Evolutionary conservation across 805 yeast species (phyloP).

Genomic region (Peterozyma toletana): DNA sequence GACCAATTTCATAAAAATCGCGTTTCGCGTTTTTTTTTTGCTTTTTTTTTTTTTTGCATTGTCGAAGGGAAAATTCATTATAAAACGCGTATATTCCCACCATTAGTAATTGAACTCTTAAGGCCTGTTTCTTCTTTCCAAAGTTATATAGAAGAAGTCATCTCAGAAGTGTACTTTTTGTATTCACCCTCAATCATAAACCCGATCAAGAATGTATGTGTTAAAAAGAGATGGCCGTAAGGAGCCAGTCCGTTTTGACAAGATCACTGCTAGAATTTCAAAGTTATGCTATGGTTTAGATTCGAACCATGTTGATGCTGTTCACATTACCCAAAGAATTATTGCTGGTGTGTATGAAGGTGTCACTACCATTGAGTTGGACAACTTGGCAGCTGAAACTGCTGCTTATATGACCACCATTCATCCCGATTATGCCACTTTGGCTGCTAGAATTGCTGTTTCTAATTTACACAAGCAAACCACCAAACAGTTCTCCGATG

Average conservation of each 20-base stretch:
- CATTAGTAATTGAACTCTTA: too few species aligned
- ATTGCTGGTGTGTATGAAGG: slow-evolving; percentile 41
- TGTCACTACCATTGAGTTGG: slow-evolving; percentile 33
- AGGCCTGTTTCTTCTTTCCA: too few species aligned
- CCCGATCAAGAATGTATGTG: slow-evolving; percentile 56
- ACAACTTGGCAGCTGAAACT: slow-evolving; percentile 71
- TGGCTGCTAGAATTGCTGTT: slow-evolving; percentile 88
- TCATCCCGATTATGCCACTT: slow-evolving; percentile 87
- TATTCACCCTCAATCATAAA: too few species aligned
- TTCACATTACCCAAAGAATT: slow-evolving; percentile 76
- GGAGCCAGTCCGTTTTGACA: slow-evolving; percentile 94
- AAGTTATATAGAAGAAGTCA: too few species aligned
- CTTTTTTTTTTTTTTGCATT: too few species aligned
- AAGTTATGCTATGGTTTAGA: slow-evolving; percentile 94
- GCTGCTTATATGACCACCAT: slow-evolving; percentile 91
- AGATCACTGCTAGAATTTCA: slow-evolving; percentile 92
- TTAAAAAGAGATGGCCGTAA: slow-evolving; percentile 90
- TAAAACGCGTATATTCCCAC: too few species aligned
- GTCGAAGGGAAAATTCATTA: too few species aligned
- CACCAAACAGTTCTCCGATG: slow-evolving; percentile 68
- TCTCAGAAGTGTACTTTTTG: too few species aligned
- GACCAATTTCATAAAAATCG: too few species aligned
- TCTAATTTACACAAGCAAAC: slow-evolving; percentile 81
- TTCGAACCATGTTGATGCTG: slow-evolving; percentile 88
- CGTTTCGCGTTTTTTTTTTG: too few species aligned